These are phyloP conservation scores for Pisolithus marmoratus DNA, from an alignment of 768 basidiomycete species.

Conservation along the genomic window DNA sequence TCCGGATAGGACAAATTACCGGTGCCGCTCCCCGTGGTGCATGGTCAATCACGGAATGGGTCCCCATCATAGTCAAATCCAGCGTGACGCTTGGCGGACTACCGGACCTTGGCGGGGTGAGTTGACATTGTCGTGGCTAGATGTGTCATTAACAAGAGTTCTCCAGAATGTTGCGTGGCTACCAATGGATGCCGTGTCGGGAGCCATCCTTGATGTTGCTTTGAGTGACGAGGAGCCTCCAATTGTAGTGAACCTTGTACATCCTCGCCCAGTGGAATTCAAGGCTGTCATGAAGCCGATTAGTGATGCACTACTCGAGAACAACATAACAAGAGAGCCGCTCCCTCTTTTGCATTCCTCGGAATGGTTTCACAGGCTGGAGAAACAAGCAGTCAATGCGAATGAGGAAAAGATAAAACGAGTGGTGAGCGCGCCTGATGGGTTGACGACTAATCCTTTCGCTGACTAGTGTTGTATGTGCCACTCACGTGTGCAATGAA, in stretches of 20 bases:
- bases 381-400: constrained; percentile 12
- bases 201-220: constrained; percentile 28
- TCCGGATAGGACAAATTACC: constrained; percentile 34
- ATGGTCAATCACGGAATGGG: constrained; percentile 33
- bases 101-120: constrained; percentile 24
- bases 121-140: constrained; percentile 29
- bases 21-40: constrained; percentile 30
- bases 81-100: constrained; percentile 25
- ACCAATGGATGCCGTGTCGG: constrained; percentile 30
- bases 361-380: constrained; percentile 27
- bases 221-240: constrained; percentile 16
- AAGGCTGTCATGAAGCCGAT: constrained; percentile 19
- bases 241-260: constrained; percentile 31
- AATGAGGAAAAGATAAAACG: constrained; percentile 7
- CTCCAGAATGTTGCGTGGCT: constrained; percentile 31
- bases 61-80: constrained; percentile 33
- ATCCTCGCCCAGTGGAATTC: constrained; percentile 33
- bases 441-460: constrained; percentile 28
- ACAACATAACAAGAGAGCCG: constrained; percentile 3
- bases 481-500: neutral
- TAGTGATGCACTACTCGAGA: constrained; percentile 11
- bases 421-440: constrained; percentile 3
- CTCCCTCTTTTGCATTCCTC: constrained; percentile 18
- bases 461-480: constrained; percentile 3
- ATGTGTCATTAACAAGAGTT: neutral